phyloP scores from a whole-genome alignment of 2,329 filamentous ascomycete species.

The Aciculosporium take region DNA sequence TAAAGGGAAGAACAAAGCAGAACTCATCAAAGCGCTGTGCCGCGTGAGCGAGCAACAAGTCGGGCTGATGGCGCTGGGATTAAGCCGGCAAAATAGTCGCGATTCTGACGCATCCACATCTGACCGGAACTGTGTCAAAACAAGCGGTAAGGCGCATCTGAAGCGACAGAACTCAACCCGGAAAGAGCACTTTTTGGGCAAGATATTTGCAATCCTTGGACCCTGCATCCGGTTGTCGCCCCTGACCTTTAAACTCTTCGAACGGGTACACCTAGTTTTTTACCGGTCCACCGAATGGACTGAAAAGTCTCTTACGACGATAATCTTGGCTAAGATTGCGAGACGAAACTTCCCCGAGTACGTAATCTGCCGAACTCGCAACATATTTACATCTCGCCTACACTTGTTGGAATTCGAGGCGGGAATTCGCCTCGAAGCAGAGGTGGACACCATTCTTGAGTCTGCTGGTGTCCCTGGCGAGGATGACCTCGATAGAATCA shows the following conservation, averaged over 20 bases:
- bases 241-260: conserved; percentile 64
- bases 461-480: conserved; percentile 57
- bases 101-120: conserved; percentile 34
- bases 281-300: conserved; percentile 96
- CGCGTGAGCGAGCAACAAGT: conserved; percentile 59
- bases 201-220: conserved; percentile 64
- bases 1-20: conserved; percentile 75
- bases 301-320: conserved; percentile 87
- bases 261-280: conserved; percentile 88
- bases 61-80: conserved; percentile 54
- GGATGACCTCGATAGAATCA: conserved; percentile 49
- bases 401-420: conserved; percentile 80
- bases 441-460: conserved; percentile 70
- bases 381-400: conserved; percentile 67
- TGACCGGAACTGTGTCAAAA: conserved; percentile 21
- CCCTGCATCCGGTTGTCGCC: conserved; percentile 72
- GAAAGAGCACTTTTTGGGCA: conserved; percentile 59
- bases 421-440: conserved; percentile 65
- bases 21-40: conserved; percentile 61
- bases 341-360: conserved; percentile 79
- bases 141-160: conserved; percentile 8
- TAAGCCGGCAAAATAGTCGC: conserved; percentile 50
- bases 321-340: conserved; percentile 85
- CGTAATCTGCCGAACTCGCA: conserved; percentile 75
- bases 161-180: conserved; percentile 38